A percentile compares a stretch with the other conserved stretches of the same genome.
Evolutionary conservation across 1,284 basidiomycete genomes (phyloP).

Genomic region (Gymnopus androsaceus): DNA sequence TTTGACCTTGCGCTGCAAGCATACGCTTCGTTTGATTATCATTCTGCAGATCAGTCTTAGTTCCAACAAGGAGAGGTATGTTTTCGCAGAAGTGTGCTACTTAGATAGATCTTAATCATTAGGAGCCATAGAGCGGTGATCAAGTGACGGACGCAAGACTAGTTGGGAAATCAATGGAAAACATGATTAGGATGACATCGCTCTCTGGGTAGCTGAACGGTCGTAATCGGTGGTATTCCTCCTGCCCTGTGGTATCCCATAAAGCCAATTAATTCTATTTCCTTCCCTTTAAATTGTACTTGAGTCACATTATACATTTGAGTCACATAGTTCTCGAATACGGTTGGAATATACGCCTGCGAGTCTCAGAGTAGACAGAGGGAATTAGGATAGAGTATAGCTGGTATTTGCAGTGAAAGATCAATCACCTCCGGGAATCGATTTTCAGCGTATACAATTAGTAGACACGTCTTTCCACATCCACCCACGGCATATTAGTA

Average conservation of each 20-base stretch:
- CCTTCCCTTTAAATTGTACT: constrained; percentile 86
- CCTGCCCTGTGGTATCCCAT: constrained; percentile 98
- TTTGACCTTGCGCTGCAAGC: constrained; percentile 89
- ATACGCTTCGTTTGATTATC: constrained; percentile 91
- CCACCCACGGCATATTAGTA: constrained; percentile 51
- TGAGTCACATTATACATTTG: constrained; percentile 87
- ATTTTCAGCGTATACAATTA: constrained; percentile 96
- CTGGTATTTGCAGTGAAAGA: constrained; percentile 14
- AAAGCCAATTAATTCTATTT: constrained; percentile 92
- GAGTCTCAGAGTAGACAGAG: constrained; percentile 12
- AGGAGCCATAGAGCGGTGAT: background rate
- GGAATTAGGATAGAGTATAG: constrained; percentile 8
- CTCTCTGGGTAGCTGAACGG: constrained; percentile 96
- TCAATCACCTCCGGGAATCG: constrained; percentile 90
- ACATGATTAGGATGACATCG: constrained; percentile 95
- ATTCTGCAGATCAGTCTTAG: constrained; percentile 89
- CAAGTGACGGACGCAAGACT: constrained; percentile 68
- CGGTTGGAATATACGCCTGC: constrained; percentile 95
- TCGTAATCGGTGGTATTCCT: constrained; percentile 94
- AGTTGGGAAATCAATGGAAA: constrained; percentile 96
- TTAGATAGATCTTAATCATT: constrained; percentile 61
- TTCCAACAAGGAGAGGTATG: constrained; percentile 90
- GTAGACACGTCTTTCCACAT: constrained; percentile 88
- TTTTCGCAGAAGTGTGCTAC: constrained; percentile 96
- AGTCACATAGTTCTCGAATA: constrained; percentile 97